A percentile compares a stretch with the other conserved stretches of the same genome.
Conservation (phyloP, 371 early-diverging fungal species). For the Lichtheimia corymbifera region DNA sequence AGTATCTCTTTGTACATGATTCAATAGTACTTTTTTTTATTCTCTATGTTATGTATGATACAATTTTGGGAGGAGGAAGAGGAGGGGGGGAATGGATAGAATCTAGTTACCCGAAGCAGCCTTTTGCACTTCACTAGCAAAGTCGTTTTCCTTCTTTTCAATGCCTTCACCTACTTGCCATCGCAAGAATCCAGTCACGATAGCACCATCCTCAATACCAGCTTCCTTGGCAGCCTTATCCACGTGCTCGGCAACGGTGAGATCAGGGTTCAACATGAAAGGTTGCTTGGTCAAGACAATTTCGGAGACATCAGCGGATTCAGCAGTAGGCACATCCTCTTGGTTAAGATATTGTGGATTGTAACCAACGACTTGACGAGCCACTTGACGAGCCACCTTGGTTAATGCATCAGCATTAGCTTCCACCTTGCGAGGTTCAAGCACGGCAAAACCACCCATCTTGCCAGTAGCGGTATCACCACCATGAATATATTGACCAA, state of each 20-base stretch:
- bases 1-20: neutral
- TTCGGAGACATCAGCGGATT: conserved; percentile 46
- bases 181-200: conserved; percentile 68
- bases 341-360: conserved; percentile 56
- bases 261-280: conserved; percentile 77
- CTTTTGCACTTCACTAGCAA: conserved; percentile 76
- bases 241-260: conserved; percentile 52
- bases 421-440: conserved; percentile 44
- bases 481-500: conserved; percentile 73
- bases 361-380: conserved; percentile 82
- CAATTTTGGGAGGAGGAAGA: neutral
- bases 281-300: conserved; percentile 71
- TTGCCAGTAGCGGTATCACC: conserved; percentile 62
- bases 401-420: conserved; percentile 33
- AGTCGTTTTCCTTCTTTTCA: conserved; percentile 72
- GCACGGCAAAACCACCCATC: conserved; percentile 73
- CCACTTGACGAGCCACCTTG: conserved; percentile 67
- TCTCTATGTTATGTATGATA: neutral
- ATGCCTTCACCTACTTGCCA: conserved; percentile 88
- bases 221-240: conserved; percentile 31
- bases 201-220: conserved; percentile 59
- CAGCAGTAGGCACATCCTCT: conserved; percentile 52
- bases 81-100: neutral
- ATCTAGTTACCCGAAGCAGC: conserved; percentile 25
- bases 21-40: conserved; percentile 3